Evolutionary conservation across 2,329 filamentous ascomycete genomes (phyloP), one percentile per base, ranked within the genome.

Genomic region (Delphinella strobiligena): DNA sequence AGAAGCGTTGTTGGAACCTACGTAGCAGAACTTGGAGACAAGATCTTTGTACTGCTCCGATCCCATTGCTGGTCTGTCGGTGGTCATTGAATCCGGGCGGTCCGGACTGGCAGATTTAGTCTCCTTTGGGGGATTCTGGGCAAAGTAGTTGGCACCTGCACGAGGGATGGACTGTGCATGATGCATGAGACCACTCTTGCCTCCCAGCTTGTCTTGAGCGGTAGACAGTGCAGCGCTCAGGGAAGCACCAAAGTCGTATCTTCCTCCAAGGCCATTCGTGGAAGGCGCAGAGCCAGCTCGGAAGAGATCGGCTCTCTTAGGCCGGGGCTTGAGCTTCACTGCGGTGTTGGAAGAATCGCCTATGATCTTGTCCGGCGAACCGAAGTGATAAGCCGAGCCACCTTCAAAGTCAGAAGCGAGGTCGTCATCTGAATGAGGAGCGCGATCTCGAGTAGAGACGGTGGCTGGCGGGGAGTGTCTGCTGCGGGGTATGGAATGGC

Each of bases 1-100:
- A 54, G 52, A 54, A 19, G 41, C 49, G 44, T 47, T 53, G 46
- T 50, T 50, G 47, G 73, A 73, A 93, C 89, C 78, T 89, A 95
- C 89, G 77, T 96, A 98, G 74, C 91, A 98, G 72, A 94, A 98
- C 70, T 93, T 95, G 70, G 93, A 88, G 62, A 98, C 82, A 49
- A 98, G 75, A 65, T 98, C 91, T 64, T 93, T 85, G 61, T 98
- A 96, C 44, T 89, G 88, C 45, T 85, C 79, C 48, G 87, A 93
- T 45, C 88, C 76, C 49, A 94, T 80, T 54, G 75, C 71, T 33
- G 79, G 78, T 54, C 80, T 77, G 54, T 74, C 72, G 30, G 71
- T 67, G 11, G 72, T 65, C 51, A 68, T 69, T 58, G 55, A 73
- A 67, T 63, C 73, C 55, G 61, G 75, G 39, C 69, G 51, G 43